Evolutionary conservation across 73 alveolate species (phyloP), one percentile per base, ranked within the genome.

Genomic region (Paraurostyla sp.): DNA sequence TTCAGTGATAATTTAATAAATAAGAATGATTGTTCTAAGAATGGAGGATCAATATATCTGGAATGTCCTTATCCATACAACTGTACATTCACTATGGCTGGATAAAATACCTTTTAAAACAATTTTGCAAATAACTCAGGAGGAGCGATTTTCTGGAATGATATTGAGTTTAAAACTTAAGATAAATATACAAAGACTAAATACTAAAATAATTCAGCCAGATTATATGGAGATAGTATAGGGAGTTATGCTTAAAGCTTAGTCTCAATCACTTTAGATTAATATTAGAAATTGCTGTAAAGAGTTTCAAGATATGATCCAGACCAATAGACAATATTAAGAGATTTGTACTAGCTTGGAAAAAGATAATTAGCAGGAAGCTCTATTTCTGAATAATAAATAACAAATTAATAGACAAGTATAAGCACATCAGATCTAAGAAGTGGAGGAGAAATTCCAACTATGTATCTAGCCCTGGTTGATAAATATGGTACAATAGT

Each of bases 371-470:
- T 4, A 9, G n/a, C n/a, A n/a, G n/a, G n/a, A 4, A 54, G 40
- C 4, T 62, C 51, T 62, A 62, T 3, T 11, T 20, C 48, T 22
- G 16, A 23, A 15, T 15, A 62, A 29, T 4, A 15, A 35, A 11
- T 23, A 20, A 30, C 13, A 62, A 35, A 35, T 62, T 46, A 18
- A 18, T 46, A 46, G 57, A 46, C 57, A 46, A 46, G 13, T 46
- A 46, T 46, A 46, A 18, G 57, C 13, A 13, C 57, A 15, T 46
- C 18, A 46, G 48, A 46, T 40, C 91, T 78, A 42, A 59, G 78
- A 59, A 76, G 91, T 48, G 94, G 94, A 38, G 90, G 84, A n/a
- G 25, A 49, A 20, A 41, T 88, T 22, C 94, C 94, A 36, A 11
- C 46, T 4, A 56, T 59, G 42, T 76, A 76, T 38, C 11, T 78